A percentile compares a stretch with the other conserved stretches of the same genome.
Conservation (phyloP, 2,329 filamentous ascomycete species). For the Didymella sp. region DNA sequence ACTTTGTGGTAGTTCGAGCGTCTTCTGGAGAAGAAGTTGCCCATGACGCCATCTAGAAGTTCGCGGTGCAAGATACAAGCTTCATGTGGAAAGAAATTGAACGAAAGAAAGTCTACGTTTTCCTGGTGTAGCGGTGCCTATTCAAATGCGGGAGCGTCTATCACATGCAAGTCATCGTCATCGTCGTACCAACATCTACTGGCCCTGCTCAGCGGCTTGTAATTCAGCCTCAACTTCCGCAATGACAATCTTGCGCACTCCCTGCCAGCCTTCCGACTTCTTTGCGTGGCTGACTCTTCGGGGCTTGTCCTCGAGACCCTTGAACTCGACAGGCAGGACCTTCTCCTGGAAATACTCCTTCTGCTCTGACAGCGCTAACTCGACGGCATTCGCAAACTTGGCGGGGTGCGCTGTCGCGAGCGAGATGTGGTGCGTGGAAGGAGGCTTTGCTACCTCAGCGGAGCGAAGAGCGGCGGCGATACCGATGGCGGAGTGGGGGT, state of each 20-base stretch:
- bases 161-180: conserved; percentile 12
- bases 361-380: conserved; percentile 74
- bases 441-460: conserved; percentile 59
- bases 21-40: background rate
- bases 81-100: background rate
- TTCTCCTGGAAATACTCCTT: conserved; percentile 77
- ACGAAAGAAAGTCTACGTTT: conserved; percentile 2
- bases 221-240: conserved; percentile 67
- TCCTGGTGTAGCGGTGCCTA: conserved; percentile 1
- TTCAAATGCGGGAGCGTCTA: conserved; percentile 12
- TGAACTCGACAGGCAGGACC: conserved; percentile 82
- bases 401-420: conserved; percentile 94
- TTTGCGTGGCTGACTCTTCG: conserved; percentile 74
- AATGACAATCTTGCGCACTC: conserved; percentile 77
- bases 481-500: conserved; percentile 91
- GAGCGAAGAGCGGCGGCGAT: conserved; percentile 78
- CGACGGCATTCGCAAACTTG: conserved; percentile 89
- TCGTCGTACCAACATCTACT: conserved; percentile 18
- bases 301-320: conserved; percentile 77
- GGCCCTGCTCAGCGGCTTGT: conserved; percentile 38
- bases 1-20: background rate
- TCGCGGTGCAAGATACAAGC: background rate
- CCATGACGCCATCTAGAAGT: too few species aligned
- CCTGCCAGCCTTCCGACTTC: conserved; percentile 71
- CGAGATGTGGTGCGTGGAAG: conserved; percentile 72